Base-by-base conservation (phyloP, 2,329 filamentous ascomycete species). In the Davidsoniella australis region DNA sequence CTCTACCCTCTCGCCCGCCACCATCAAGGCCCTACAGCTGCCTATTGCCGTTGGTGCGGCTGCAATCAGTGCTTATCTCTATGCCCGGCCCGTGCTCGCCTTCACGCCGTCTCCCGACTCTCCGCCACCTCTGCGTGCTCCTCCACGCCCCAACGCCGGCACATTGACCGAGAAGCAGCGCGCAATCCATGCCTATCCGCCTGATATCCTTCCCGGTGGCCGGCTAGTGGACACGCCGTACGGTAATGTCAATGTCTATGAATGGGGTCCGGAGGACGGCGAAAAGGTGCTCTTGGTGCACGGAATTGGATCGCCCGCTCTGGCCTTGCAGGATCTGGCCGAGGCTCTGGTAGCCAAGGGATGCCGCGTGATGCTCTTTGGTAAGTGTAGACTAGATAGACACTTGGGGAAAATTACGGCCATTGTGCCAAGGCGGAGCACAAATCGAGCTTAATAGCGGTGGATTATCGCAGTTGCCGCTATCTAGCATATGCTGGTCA, bases 301-400 rank as follows among this genome's bases (percentile, higher is more conserved):
- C 61, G 86, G 86, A 4, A 88, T 91, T 57, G 83, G 78, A 45
- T 91, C 85, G 5, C 85, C 86, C 0, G 79, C 78, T 54, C 67
- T 88, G 44, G 72, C 82, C 0, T 64, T 89, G 16, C 78, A 76
- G 2, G 70, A 74, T 40, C 61, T 91, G 36, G 82, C 81, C 12
- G 68, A 76, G 58, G 73, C 70, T 47, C 68, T 93, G 47, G 82
- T 74, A 1, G 64, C 66, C 5, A 70, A 68, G 50, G 82, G 84
- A 1, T 87, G 75, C 61, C 71, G 85, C 53, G 85, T 94, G 2
- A 80, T 93, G 73, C 65, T 89, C 1, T 86, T 89, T 59, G 79
- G 76, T 75, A 64, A 63, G 72, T 68, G 57, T 33, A 36, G 4
- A 10, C 18, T 20, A 17, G 23, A 36, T n/a, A 47, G 9, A 10